These are phyloP conservation scores for Plectosphaerella plurivora DNA, from an alignment of 2,329 filamentous ascomycete species.

Conservation along the genomic window DNA sequence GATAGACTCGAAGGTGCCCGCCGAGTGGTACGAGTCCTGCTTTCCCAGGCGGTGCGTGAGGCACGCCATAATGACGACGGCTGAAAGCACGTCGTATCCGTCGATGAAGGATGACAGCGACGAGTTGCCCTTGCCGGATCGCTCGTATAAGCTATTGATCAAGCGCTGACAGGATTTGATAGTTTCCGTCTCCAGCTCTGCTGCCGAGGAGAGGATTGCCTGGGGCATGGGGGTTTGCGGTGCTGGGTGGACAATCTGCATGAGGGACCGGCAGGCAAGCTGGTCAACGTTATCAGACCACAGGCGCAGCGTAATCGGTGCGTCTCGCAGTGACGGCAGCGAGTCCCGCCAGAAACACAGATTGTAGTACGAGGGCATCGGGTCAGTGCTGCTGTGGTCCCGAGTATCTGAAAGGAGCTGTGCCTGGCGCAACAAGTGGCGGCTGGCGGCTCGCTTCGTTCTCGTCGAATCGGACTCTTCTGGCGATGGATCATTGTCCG, in stretches of 20 bases:
- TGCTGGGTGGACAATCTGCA: not conserved
- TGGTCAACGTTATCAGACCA: slow-evolving; percentile 1
- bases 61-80: slow-evolving; percentile 2
- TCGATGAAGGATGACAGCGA: slow-evolving; percentile 7
- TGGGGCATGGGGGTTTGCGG: no score
- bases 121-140: not conserved
- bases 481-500: no score
- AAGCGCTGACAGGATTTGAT: slow-evolving; percentile 1
- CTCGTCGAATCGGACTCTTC: not conserved
- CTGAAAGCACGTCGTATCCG: slow-evolving; percentile 7
- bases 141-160: slow-evolving; percentile 1
- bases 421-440: slow-evolving; percentile 2
- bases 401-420: slow-evolving; percentile 6
- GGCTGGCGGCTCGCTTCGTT: not conserved
- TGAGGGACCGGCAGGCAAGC: slow-evolving; percentile 1
- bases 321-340: not conserved
- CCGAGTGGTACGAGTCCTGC: not conserved
- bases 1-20: not conserved
- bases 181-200: slow-evolving; percentile 4
- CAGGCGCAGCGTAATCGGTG: not conserved
- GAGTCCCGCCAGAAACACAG: slow-evolving; percentile 7
- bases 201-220: no score
- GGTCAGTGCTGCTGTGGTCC: not conserved
- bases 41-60: not conserved
- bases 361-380: slow-evolving; percentile 5